Base-by-base conservation (phyloP, 371 early-diverging fungal species). In the Mortierella sp. region DNA sequence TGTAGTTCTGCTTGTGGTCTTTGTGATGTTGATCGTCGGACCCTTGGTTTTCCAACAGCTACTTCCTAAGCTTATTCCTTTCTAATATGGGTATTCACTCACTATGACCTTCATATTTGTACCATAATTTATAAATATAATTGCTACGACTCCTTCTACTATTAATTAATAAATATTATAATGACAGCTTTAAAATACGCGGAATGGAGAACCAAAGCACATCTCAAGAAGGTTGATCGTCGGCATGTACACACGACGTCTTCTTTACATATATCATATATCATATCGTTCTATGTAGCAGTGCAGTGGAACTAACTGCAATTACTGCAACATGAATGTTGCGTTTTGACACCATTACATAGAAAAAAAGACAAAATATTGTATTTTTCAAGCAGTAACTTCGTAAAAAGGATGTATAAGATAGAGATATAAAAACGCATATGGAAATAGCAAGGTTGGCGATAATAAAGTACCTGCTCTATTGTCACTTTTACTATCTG, bases 21-120 rank as follows among this genome's bases (percentile, higher is more conserved):
- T 95, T 69, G 86, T 83, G 32, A 84, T 88, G 45, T 77, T 94
- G 47, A 87, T 93, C 30, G 90, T 83, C 26, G 93, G 87, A 6
- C 93, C 93, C n/a, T 58, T 91, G 35, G 75, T 89, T 39, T 75
- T 80, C 54, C 64, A 66, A n/a, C 60, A 66, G 24, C 63, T 62
- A 32, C 40, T 80, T n/a, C 81, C 81, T 5, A 66, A 40, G 14
- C 59, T 64, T 20, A 49, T 80, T 43, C 81, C 81, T 10, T 61
- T 80, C 22, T 80, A 80, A 57, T 51, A 16, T n/a, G 51, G n/a
- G 18, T n/a, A 18, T 51, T 18, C 5, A 18, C 12, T 51, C n/a
- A 45, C n/a, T 51, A 51, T 51, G 5, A 51, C 18, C 18, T 47
- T n/a, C n/a, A 20, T n/a, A 49, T n/a, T 51, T 51, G 51, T 51